Conservation (phyloP, 2,329 filamentous ascomycete genomes). For the Trichoderma sp. region DNA sequence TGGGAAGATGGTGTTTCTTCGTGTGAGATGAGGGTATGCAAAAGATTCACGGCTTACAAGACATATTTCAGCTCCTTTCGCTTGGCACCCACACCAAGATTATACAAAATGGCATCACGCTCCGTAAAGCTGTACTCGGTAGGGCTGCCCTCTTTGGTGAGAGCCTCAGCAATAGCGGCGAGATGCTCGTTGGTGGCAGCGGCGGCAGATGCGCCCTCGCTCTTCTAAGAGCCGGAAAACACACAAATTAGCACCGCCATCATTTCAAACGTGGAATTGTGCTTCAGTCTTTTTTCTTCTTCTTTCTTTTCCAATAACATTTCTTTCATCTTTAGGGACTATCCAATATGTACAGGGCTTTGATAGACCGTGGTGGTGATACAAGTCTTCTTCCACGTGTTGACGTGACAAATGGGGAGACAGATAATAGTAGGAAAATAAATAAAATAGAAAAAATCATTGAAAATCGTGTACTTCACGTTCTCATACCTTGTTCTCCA, state of each 20-base stretch:
- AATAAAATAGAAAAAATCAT: not conserved
- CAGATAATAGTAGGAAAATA: not conserved
- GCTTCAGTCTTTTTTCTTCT: not conserved
- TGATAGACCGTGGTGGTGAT: conserved; percentile 3
- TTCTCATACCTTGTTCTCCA: conserved; percentile 51
- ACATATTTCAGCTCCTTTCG: conserved; percentile 81
- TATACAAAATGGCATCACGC: conserved; percentile 90
- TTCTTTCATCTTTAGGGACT: conserved; percentile 14
- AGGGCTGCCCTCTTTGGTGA: conserved; percentile 65
- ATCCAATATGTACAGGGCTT: conserved; percentile 19
- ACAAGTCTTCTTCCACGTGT: conserved; percentile 3
- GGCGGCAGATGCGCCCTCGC: conserved; percentile 17
- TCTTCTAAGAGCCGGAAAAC: conserved; percentile 20
- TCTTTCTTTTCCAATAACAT: conserved; percentile 6
- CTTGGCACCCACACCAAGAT: conserved; percentile 90
- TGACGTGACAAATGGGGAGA: not conserved
- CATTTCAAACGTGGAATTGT: not conserved
- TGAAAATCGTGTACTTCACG: not conserved
- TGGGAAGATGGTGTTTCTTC: not conserved
- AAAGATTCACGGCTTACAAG: conserved; percentile 48
- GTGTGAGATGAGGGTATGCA: not conserved
- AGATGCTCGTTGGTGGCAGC: conserved; percentile 58
- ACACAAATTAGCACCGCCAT: conserved; percentile 25
- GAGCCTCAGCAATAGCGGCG: conserved; percentile 70
- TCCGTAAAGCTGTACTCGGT: conserved; percentile 82